Evolutionary conservation across 2,329 filamentous ascomycete genomes (phyloP), one percentile per base, ranked within the genome.

Genomic region (Cladophialophora carrionii): DNA sequence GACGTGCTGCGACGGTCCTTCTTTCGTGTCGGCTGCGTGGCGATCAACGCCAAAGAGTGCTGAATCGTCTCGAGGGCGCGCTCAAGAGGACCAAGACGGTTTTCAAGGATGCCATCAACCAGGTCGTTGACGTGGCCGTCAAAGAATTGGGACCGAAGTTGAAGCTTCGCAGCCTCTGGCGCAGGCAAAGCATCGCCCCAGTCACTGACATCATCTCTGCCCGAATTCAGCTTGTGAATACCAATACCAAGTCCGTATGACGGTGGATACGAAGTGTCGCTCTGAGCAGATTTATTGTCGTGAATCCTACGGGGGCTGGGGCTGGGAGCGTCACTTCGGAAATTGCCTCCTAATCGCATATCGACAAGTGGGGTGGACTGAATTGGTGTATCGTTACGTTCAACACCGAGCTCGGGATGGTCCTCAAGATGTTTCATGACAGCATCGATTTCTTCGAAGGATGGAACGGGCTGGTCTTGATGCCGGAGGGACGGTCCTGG

Each of bases 111-210:
- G 55, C 85, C 86, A 59, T 90, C 90, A 69, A 99, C 90, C 69
- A 98, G 79, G 57, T 92, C 87, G 74, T 96, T 92, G 68, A 99
- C 91, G 73, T 91, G 92, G 54, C 87, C 89, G 73, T 98, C 92
- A 73, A 98, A 97, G 83, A 96, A 98, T 54, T 87, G 85, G 68
- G 90, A 91, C 55, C 92, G 87, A 60, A 88, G 87, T 69, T 90
- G 87, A 62, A 98, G 82, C 77, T 96, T 96, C 57, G 87, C 86
- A 64, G 96, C 91, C 73, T 96, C 91, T 37, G 89, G 88, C 20
- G 91, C 90, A 9, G 90, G 89, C 37, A 97, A 88, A 54, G 89
- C 87, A 74, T 90, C 90, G 73, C 96, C 92, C 95, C 95, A 99
- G 76, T 98, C 94, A 74, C 93, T 97, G 22, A 71, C 62, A 41